These are phyloP conservation scores for Calendula officinalis DNA, from an alignment of 129 eudicot species.

Conservation along the genomic window DNA sequence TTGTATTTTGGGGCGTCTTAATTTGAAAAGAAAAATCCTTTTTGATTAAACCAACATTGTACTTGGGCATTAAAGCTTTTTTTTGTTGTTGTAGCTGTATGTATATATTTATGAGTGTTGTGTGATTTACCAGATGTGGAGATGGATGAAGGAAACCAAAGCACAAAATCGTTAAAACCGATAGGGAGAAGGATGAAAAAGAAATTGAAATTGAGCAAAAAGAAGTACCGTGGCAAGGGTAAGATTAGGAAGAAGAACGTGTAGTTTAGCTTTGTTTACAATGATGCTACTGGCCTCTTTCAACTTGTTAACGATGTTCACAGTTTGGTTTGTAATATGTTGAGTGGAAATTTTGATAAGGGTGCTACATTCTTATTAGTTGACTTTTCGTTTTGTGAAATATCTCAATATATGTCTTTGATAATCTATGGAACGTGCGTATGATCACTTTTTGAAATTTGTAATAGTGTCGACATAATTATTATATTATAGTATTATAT, in stretches of 20 bases:
- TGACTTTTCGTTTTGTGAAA: constrained; percentile 13
- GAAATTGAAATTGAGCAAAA: constrained; percentile 63
- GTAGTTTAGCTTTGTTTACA: constrained; percentile 1
- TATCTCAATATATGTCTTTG: neutral
- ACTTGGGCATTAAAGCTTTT: neutral
- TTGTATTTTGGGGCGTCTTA: no score
- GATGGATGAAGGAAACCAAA: constrained; percentile 54
- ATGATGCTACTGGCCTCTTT: neutral
- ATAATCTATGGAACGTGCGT: neutral
- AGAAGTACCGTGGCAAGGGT: constrained; percentile 62
- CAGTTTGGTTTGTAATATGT: neutral
- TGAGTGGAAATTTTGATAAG: neutral
- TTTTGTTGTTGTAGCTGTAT: neutral
- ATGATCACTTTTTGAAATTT: no score
- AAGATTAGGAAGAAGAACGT: constrained; percentile 63
- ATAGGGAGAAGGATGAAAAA: constrained; percentile 74
- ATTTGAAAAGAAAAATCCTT: neutral
- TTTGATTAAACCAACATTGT: neutral
- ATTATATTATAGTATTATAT: no score
- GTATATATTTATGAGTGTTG: neutral
- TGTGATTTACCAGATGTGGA: constrained; percentile 53
- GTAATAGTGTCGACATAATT: no score
- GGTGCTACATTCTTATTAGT: neutral
- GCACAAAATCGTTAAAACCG: constrained; percentile 48
- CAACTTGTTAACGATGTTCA: neutral